A percentile compares a stretch with the other conserved stretches of the same genome.
Evolutionary conservation across 305 asterid species (phyloP).

Genomic region (Plantago lanceolata): DNA sequence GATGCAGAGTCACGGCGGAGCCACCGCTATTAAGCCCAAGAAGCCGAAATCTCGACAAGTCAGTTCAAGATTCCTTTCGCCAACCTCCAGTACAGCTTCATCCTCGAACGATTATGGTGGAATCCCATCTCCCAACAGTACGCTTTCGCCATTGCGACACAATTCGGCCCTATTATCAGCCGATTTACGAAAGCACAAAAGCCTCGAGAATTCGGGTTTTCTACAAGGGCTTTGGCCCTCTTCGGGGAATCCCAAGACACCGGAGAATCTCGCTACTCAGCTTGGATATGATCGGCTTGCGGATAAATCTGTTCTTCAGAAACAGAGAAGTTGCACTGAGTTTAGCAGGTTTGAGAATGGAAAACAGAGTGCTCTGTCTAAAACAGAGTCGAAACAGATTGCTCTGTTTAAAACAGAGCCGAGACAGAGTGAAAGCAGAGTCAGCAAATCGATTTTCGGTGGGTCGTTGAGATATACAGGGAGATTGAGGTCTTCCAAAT

Average conservation of each 20-base stretch:
- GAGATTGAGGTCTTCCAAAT: constrained; percentile 38
- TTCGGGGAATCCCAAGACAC: constrained; percentile 21
- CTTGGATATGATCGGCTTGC: constrained; percentile 44
- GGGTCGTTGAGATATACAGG: constrained; percentile 58
- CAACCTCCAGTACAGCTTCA: constrained; percentile 26
- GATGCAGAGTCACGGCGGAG: constrained; percentile 31
- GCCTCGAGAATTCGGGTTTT: constrained; percentile 44
- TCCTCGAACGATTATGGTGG: constrained; percentile 22
- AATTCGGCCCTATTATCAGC: constrained; percentile 33
- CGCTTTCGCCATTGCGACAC: constrained; percentile 33
- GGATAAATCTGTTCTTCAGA: constrained; percentile 32
- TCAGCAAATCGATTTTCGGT: constrained; percentile 26
- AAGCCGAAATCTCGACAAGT: constrained; percentile 58
- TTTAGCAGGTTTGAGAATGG: constrained; percentile 38
- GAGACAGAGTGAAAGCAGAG: not conserved
- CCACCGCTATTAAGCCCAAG: constrained; percentile 31
- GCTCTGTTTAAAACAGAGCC: not conserved
- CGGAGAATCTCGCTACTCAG: constrained; percentile 42
- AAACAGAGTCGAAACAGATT: too few relatives aligned
- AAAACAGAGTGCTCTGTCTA: constrained; percentile 13
- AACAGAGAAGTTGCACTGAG: constrained; percentile 59
- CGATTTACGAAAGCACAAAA: constrained; percentile 34
- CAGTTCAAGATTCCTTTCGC: constrained; percentile 60
- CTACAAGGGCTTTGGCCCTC: constrained; percentile 72
- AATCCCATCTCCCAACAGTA: constrained; percentile 39